Conservation (phyloP, 1,139 yeast genomes). For the Scheffersomyces quercinus region DNA sequence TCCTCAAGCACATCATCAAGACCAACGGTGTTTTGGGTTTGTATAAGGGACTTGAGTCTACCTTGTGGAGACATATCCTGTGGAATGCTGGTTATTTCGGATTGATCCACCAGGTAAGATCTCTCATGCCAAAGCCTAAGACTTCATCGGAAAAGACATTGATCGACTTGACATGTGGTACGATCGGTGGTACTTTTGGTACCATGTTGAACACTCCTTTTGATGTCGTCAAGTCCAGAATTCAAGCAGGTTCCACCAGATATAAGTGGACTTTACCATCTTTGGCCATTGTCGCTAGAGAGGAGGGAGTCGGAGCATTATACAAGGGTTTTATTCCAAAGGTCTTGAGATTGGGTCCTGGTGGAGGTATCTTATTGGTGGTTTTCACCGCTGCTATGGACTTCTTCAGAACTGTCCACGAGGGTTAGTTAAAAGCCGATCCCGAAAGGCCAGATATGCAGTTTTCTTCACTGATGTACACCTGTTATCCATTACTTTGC, state of each 20-base stretch:
- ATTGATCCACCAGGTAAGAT: constrained; percentile 82
- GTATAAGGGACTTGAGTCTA: constrained; percentile 94
- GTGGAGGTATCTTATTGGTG: constrained; percentile 96
- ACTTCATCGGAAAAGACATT: constrained; percentile 69
- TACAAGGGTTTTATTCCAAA: constrained; percentile 97
- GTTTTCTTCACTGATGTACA: too few relatives aligned
- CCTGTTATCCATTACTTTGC: too few relatives aligned
- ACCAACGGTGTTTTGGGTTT: constrained; percentile 80
- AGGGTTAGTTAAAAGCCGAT: constrained; percentile 14
- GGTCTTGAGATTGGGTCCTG: constrained; percentile 96
- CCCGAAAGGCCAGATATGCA: too few relatives aligned
- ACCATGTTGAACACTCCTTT: constrained; percentile 93
- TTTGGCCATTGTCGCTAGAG: constrained; percentile 70
- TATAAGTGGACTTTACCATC: constrained; percentile 94
- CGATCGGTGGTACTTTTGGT: constrained; percentile 96
- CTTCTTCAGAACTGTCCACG: constrained; percentile 73
- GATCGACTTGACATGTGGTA: constrained; percentile 88
- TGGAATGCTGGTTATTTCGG: constrained; percentile 99
- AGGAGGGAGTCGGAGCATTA: constrained; percentile 56
- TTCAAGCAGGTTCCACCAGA: constrained; percentile 84
- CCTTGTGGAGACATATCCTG: constrained; percentile 92
- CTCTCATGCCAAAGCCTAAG: constrained; percentile 75
- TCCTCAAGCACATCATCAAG: constrained; percentile 67
- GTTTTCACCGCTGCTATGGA: constrained; percentile 96
- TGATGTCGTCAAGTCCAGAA: constrained; percentile 96